Conservation (phyloP, 1,139 yeast genomes). For the Wickerhamomyces sp. region DNA sequence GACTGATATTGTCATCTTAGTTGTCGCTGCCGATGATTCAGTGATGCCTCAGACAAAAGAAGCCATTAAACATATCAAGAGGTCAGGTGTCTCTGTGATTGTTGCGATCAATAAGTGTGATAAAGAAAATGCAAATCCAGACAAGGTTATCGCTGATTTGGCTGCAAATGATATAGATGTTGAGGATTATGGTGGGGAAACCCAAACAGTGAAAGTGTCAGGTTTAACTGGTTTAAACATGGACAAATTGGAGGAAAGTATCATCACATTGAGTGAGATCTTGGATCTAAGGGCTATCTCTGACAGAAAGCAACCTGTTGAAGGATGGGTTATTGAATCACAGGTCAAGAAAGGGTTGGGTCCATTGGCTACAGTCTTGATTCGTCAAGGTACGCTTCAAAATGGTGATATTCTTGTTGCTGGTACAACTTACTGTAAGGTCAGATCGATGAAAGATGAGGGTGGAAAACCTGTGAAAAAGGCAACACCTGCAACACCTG, state of each 20-base stretch:
- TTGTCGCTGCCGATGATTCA: conserved; percentile 97
- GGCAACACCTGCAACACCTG: conserved; percentile 90
- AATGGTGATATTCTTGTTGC: conserved; percentile 73
- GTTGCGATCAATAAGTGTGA: conserved; percentile 95
- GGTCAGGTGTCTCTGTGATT: conserved; percentile 42
- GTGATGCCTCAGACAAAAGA: conserved; percentile 97
- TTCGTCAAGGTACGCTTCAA: conserved; percentile 72
- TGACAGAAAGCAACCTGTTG: conserved; percentile 44
- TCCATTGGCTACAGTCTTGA: conserved; percentile 76
- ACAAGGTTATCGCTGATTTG: conserved; percentile 72
- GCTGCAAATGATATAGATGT: conserved; percentile 76
- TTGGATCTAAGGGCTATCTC: conserved; percentile 61
- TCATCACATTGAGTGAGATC: conserved; percentile 78
- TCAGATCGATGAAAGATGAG: conserved; percentile 78
- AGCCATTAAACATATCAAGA: conserved; percentile 89
- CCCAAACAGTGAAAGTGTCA: conserved; percentile 83
- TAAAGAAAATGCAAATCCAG: conserved; percentile 62
- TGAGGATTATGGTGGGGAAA: conserved; percentile 94
- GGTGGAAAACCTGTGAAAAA: conserved; percentile 53
- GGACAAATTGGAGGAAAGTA: conserved; percentile 86
- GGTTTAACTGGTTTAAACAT: conserved; percentile 84
- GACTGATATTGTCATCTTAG: conserved; percentile 87
- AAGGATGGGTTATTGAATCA: conserved; percentile 91
- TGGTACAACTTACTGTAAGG: conserved; percentile 83
- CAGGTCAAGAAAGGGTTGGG: conserved; percentile 82